Percentiles rank a stretch among this genome's conserved stretches.
phyloP scores from a whole-genome alignment of 805 yeast genomes.

The Myxozyma geophila region DNA sequence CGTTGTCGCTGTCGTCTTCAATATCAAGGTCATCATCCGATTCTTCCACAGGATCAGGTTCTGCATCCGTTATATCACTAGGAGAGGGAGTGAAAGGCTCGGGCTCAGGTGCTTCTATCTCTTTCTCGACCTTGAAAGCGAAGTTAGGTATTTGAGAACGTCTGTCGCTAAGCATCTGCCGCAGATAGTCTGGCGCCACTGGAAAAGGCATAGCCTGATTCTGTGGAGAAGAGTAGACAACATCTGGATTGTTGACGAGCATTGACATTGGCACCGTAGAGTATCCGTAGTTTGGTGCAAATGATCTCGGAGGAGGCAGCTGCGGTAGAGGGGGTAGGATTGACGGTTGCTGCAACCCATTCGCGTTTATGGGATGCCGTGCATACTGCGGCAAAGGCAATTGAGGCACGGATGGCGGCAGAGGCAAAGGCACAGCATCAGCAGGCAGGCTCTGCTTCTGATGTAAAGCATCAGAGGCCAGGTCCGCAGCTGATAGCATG shows the following conservation, averaged over 20 bases:
- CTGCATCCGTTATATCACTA: not conserved
- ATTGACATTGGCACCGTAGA: slow-evolving; percentile 1
- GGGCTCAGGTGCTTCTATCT: slow-evolving; percentile 6
- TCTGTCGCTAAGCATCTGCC: slow-evolving; percentile 10
- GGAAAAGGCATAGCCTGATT: not conserved
- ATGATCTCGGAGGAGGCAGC: not conserved
- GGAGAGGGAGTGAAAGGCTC: slow-evolving; percentile 13
- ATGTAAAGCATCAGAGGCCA: not conserved
- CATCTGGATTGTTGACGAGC: not conserved
- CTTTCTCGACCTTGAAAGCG: not conserved
- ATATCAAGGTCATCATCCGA: slow-evolving; percentile 10
- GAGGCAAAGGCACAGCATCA: not conserved
- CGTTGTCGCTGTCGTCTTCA: slow-evolving; percentile 43
- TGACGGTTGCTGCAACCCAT: not conserved
- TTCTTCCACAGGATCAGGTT: not conserved
- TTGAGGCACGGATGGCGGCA: not conserved
- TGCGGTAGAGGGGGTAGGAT: not conserved
- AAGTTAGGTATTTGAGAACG: not conserved
- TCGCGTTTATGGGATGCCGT: too few relatives aligned
- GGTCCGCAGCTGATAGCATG: not conserved
- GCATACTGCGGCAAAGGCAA: slow-evolving; percentile 1
- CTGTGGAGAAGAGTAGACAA: slow-evolving; percentile 12
- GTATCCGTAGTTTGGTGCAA: not conserved
- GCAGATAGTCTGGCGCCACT: slow-evolving; percentile 10
- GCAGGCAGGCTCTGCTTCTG: not conserved